Base-by-base conservation (phyloP, 495 filamentous ascomycete genomes). In the Aspergillus affinis region DNA sequence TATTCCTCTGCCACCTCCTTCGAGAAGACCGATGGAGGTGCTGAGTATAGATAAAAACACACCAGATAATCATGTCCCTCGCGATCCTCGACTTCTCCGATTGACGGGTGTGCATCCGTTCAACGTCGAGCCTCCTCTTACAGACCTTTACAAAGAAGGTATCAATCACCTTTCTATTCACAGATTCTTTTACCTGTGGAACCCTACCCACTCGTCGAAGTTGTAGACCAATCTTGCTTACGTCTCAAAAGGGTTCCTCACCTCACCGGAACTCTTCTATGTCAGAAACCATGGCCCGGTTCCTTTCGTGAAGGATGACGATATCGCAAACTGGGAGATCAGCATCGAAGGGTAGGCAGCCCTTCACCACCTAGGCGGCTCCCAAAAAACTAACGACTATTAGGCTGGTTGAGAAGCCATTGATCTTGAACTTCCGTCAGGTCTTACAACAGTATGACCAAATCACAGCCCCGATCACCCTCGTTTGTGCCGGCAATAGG, bases 271-370 rank as follows among this genome's bases (percentile, higher is more conserved):
- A 62, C 78, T 98, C 2, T 95, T 96, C 76, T 98, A 94, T 71
- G 93, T 98, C n/a, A 78, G 93, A 61, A 98, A 97, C 58, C 93
- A 98, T 80, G 93, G 93, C 9, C 80, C 90, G 0, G 93, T 97
- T 6, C 93, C 93, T 4, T 70, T 82, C 26, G 90, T 96, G 8
- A 77, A 78, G 8, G 90, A 96, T 64, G 78, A 84, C 32, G 84
- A 89, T 6, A 83, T 92, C 51, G 83, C 86, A 54, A 81, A 88
- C 65, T 98, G 93, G 93, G 84, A 90, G 57, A 88, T 98, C 57
- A 86, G 85, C 13, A 81, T 98, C 46, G 92, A 96, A 77, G 92
- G 93, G 86, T 85, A 47, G 18, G 8, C 18, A 3, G 2, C 30
- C 15, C 23, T 51, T 13, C 12, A n/a, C 9, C 6, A 19, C 51